phyloP scores from a whole-genome alignment of 2,329 filamentous ascomycete genomes.

The Magnaporthiopsis rhizophila region DNA sequence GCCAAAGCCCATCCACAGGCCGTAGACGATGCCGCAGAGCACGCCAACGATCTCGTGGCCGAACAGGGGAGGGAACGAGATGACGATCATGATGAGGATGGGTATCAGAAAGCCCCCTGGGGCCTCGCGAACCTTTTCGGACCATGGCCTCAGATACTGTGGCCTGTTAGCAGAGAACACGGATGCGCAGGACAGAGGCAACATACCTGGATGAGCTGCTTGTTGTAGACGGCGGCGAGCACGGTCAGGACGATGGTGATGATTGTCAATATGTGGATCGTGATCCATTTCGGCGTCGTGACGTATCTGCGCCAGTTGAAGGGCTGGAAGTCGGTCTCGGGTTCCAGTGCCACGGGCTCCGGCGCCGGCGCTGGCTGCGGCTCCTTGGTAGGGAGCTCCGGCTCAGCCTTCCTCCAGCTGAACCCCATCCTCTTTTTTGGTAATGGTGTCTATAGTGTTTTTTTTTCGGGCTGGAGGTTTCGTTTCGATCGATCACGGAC shows the following conservation, averaged over 20 bases:
- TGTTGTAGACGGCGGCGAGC: slow-evolving; percentile 28
- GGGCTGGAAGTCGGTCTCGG: neutral
- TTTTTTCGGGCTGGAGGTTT: neutral
- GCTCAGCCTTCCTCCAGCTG: neutral
- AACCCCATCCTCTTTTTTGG: neutral
- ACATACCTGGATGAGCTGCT: slow-evolving; percentile 27
- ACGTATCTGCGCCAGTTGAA: neutral
- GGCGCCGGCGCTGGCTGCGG: no score
- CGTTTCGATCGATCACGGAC: no score
- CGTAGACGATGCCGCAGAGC: slow-evolving; percentile 32
- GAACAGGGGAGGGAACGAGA: slow-evolving; percentile 33
- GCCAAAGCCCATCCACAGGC: slow-evolving; percentile 31
- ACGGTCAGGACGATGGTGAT: slow-evolving; percentile 21
- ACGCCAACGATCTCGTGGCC: slow-evolving; percentile 33
- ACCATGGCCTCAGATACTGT: slow-evolving; percentile 25
- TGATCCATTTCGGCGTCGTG: slow-evolving; percentile 9
- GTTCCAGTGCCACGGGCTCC: neutral
- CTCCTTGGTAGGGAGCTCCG: neutral
- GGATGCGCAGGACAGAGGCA: neutral
- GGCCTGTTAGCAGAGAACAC: neutral
- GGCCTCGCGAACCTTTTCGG: slow-evolving; percentile 27
- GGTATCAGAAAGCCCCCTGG: slow-evolving; percentile 32
- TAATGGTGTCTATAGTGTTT: neutral
- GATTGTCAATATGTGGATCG: slow-evolving; percentile 21
- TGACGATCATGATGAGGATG: slow-evolving; percentile 28